A percentile compares a stretch with the other conserved stretches of the same genome.
phyloP scores from a whole-genome alignment of 352 stramenopile species.

The Halophytophthora polymorphica region DNA sequence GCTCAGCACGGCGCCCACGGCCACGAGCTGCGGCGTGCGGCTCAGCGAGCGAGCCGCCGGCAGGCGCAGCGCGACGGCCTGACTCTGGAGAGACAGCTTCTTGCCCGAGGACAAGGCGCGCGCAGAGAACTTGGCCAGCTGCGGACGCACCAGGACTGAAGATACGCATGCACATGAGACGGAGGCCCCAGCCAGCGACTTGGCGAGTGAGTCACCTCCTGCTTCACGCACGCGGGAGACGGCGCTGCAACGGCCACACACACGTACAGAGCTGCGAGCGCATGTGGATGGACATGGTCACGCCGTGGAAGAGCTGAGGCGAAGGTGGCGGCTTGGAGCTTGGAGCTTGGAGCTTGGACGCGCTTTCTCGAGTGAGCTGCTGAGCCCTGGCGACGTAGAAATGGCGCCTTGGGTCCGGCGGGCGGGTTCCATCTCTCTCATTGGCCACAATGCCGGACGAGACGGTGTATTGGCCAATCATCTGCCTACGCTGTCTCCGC shows the following conservation, averaged over 20 bases:
- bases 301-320: background rate
- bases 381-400: too few species aligned
- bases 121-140: constrained; percentile 31
- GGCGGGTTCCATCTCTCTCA: too few species aligned
- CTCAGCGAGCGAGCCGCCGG: constrained; percentile 11
- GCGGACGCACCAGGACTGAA: constrained; percentile 42
- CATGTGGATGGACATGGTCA: constrained; percentile 44
- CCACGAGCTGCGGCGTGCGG: constrained; percentile 23
- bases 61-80: constrained; percentile 23
- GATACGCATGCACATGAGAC: background rate
- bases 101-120: constrained; percentile 27
- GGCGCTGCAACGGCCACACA: too few species aligned
- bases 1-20: constrained; percentile 46
- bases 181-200: background rate
- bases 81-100: constrained; percentile 27
- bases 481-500: too few species aligned
- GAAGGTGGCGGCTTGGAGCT: constrained; percentile 1
- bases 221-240: too few species aligned
- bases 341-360: background rate
- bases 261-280: constrained; percentile 48
- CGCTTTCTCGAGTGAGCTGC: too few species aligned
- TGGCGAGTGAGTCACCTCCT: background rate
- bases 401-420: too few species aligned
- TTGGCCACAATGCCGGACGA: too few species aligned
- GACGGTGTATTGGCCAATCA: too few species aligned